These are phyloP conservation scores for Pseudogymnoascus sp. DNA, from an alignment of 2,329 filamentous ascomycete species.

Conservation along the genomic window DNA sequence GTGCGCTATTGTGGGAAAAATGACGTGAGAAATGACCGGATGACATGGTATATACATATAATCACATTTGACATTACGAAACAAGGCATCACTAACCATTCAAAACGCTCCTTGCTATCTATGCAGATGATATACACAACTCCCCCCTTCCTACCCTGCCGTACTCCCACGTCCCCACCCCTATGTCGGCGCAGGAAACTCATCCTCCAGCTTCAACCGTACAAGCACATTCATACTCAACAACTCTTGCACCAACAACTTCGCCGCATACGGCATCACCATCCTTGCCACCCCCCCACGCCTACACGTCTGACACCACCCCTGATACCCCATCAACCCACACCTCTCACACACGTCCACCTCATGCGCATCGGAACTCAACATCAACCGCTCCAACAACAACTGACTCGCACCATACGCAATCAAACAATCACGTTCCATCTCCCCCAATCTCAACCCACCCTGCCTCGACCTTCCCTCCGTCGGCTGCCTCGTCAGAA, in stretches of 20 bases:
- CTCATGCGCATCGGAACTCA: slow-evolving; percentile 80
- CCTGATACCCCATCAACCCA: slow-evolving; percentile 89
- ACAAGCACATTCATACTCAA: slow-evolving; percentile 99
- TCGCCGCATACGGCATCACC: slow-evolving; percentile 96
- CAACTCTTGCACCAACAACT: slow-evolving; percentile 89
- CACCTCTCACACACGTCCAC: slow-evolving; percentile 93
- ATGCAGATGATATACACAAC: slow-evolving; percentile 5
- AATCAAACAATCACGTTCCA: slow-evolving; percentile 97
- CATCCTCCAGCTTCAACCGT: slow-evolving; percentile 79
- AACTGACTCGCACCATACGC: slow-evolving; percentile 93
- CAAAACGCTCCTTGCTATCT: slow-evolving; percentile 1
- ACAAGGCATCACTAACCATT: neutral
- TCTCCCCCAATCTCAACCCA: slow-evolving; percentile 88
- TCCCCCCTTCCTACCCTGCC: neutral
- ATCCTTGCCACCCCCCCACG: slow-evolving; percentile 69
- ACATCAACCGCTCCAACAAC: slow-evolving; percentile 86
- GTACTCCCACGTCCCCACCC: neutral
- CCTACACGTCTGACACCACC: slow-evolving; percentile 90
- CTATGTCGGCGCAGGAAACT: slow-evolving; percentile 55
- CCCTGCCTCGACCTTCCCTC: slow-evolving; percentile 91
- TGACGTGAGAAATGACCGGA: neutral
- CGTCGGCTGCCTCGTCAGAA: slow-evolving; percentile 89
- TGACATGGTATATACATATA: neutral
- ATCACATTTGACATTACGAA: neutral
- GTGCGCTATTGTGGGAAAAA: too few relatives aligned